Conservation (phyloP, 2,329 filamentous ascomycete genomes). For the Aureobasidium sp. region DNA sequence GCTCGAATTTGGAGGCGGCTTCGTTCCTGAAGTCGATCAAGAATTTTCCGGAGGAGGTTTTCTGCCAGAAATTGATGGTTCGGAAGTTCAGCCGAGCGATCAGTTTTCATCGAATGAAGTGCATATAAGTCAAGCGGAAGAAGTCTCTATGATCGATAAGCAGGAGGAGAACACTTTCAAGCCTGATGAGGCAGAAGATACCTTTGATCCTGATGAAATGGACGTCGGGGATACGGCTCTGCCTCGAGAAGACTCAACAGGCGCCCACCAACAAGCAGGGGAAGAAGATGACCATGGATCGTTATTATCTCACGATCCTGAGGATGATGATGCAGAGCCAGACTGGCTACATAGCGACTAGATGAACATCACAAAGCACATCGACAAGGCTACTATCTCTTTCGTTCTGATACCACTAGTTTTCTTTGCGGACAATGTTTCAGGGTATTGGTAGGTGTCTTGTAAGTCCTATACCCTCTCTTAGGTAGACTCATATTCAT, state of each 20-base stretch:
- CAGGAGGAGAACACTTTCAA: constrained; percentile 16
- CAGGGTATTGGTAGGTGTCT: neutral
- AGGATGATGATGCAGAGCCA: constrained; percentile 59
- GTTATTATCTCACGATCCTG: constrained; percentile 54
- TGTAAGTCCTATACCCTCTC: neutral
- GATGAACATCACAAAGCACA: neutral
- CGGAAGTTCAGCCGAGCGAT: neutral
- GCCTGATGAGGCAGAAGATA: constrained; percentile 21
- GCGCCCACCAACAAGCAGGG: neutral
- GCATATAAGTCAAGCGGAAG: constrained; percentile 11
- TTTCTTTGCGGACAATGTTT: no score
- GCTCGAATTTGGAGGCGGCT: constrained; percentile 18
- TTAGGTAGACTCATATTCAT: neutral
- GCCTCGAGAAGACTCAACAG: neutral
- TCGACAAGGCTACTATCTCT: neutral
- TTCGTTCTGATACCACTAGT: neutral
- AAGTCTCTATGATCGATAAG: constrained; percentile 15
- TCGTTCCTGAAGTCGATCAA: constrained; percentile 14
- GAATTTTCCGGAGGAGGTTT: constrained; percentile 20
- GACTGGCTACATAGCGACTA: constrained; percentile 46
- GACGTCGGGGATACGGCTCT: neutral
- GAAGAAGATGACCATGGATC: constrained; percentile 40
- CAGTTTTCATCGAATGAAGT: neutral
- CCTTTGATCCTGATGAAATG: constrained; percentile 27
- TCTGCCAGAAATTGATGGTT: constrained; percentile 17